A percentile compares a stretch with the other conserved stretches of the same genome.
These are phyloP conservation scores for Hypoxylon crocopeplum DNA, from an alignment of 495 filamentous ascomycete species.

Conservation along the genomic window DNA sequence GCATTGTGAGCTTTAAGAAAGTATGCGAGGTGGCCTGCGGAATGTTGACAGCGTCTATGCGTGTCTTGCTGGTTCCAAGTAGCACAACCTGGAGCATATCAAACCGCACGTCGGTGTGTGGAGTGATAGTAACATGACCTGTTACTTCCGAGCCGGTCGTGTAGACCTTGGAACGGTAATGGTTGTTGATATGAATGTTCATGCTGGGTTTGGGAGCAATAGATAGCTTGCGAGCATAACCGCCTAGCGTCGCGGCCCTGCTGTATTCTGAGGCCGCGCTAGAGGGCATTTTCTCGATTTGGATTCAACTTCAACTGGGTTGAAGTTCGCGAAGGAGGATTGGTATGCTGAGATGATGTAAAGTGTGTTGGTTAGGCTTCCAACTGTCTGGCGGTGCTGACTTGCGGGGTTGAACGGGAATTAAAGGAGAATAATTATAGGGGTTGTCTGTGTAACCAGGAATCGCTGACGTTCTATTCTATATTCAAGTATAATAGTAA, in stretches of 20 bases:
- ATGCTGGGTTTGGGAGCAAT: conserved; percentile 44
- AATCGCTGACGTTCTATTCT: background rate
- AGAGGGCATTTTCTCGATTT: conserved; percentile 25
- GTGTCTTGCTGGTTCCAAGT: conserved; percentile 65
- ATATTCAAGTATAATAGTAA: background rate
- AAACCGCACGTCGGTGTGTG: conserved; percentile 71
- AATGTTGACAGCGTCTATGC: conserved; percentile 49
- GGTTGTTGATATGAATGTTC: conserved; percentile 53
- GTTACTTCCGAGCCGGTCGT: conserved; percentile 54
- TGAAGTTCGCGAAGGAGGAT: background rate
- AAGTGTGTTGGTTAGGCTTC: no score
- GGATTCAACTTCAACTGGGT: background rate
- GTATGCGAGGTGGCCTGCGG: conserved; percentile 56
- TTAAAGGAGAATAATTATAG: conserved; percentile 1
- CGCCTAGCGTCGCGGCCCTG: conserved; percentile 15
- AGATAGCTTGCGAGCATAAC: conserved; percentile 30
- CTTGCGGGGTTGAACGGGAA: conserved; percentile 19
- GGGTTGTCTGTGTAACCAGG: background rate
- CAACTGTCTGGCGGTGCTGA: background rate
- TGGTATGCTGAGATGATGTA: background rate
- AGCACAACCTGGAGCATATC: conserved; percentile 83
- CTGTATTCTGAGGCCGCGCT: conserved; percentile 15
- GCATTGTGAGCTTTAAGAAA: conserved; percentile 85
- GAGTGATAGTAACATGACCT: conserved; percentile 61
- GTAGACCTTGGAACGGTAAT: conserved; percentile 56